A percentile compares a stretch with the other conserved stretches of the same genome.
These are phyloP conservation scores for Vanderwaltozyma polyspora DNA, from an alignment of 805 yeast species.

Conservation along the genomic window DNA sequence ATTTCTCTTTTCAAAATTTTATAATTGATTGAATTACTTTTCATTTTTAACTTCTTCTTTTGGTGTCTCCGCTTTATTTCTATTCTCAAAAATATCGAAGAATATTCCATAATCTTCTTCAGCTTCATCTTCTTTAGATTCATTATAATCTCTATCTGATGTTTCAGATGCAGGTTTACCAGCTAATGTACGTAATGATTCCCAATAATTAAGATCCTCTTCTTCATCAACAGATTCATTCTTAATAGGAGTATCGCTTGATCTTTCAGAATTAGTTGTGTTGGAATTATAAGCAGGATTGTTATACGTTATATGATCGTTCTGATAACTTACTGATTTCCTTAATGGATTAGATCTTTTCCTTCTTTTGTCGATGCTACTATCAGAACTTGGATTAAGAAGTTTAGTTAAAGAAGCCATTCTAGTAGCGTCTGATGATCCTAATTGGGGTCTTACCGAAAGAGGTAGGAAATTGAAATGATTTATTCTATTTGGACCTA, in stretches of 20 bases:
- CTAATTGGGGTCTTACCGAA: constrained; percentile 59
- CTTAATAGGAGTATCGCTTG: neutral
- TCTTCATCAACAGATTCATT: constrained; percentile 27
- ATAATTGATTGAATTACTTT: too few relatives aligned
- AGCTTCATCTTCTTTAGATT: neutral
- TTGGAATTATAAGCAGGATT: too few relatives aligned
- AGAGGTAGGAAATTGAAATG: constrained; percentile 73
- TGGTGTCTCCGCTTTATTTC: neutral
- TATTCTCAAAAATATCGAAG: neutral
- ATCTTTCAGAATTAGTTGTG: neutral
- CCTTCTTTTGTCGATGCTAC: neutral
- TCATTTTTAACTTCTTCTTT: too few relatives aligned
- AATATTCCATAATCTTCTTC: constrained; percentile 3
- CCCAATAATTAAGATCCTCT: constrained; percentile 64
- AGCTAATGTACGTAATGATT: constrained; percentile 48
- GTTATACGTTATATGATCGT: too few relatives aligned
- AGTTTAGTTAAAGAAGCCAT: constrained; percentile 36
- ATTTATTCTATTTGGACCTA: constrained; percentile 45
- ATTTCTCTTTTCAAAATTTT: too few relatives aligned
- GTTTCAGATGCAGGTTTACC: constrained; percentile 17
- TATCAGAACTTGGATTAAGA: constrained; percentile 27
- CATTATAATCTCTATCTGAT: neutral
- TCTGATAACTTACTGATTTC: neutral
- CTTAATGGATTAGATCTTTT: neutral
- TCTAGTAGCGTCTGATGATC: constrained; percentile 41